These are phyloP conservation scores for Syzygium aqueum DNA, from an alignment of 345 rosid genomes.

Conservation along the genomic window DNA sequence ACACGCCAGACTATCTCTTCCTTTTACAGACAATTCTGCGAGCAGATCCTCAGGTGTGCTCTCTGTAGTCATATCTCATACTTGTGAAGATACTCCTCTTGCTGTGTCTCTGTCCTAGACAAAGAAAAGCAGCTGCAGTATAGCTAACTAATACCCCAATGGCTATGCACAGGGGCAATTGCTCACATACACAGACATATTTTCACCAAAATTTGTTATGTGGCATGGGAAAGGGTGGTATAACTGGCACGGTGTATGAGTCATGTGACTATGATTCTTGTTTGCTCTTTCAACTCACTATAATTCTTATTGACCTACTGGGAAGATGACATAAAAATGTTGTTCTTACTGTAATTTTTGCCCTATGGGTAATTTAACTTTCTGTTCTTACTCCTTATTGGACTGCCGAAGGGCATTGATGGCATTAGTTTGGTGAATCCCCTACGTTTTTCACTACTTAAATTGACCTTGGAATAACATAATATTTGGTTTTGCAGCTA, in stretches of 20 bases:
- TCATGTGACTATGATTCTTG: background rate
- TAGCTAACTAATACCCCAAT: background rate
- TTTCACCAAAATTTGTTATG: background rate
- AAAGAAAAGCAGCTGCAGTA: background rate
- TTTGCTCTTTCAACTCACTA: background rate
- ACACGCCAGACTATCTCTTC: conserved; percentile 92
- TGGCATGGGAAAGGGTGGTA: background rate
- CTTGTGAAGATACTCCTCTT: background rate
- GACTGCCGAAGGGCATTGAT: background rate
- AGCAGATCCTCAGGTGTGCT: conserved; percentile 82
- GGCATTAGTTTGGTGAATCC: background rate
- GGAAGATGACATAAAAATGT: background rate
- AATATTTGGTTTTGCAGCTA: background rate
- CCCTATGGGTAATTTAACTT: background rate
- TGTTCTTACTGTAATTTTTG: background rate
- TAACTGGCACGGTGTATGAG: background rate
- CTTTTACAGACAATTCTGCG: conserved; percentile 98
- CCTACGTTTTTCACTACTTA: background rate
- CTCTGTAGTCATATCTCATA: background rate
- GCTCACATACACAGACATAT: background rate
- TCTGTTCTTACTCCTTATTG: background rate
- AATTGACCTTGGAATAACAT: background rate
- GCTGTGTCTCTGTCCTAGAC: background rate
- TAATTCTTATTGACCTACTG: background rate
- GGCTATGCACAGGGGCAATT: background rate